Base-by-base conservation (phyloP, 306 rosid species). In the Cicer pinnatifidum region DNA sequence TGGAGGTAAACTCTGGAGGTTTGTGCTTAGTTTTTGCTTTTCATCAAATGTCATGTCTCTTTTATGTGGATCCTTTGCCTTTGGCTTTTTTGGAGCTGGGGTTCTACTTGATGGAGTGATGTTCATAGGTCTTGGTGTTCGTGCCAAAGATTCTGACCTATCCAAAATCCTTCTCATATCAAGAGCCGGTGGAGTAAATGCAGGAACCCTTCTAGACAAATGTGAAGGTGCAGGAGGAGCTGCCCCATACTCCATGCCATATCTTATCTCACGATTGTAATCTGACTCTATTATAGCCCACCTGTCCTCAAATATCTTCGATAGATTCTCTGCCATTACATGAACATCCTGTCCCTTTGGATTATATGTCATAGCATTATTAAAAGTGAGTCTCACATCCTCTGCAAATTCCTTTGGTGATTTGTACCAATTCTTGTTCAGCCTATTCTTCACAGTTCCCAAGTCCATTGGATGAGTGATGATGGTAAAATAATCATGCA, bases 391-490 rank as follows among this genome's bases (percentile, higher is more conserved):
- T 93, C 94, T 89, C 81, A 91, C 98, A 73, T 93, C 98, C 92
- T 91, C 98, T 8, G 97, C 97, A 81, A 91, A 93, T 78, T 93
- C 98, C 87, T 83, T 94, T 0, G 95, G 97, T 17, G 94, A 88
- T 82, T 91, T 94, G 82, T 94, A 94, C 97, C 97, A 94, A 66
- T 94, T 91, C 81, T 88, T 91, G 85, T 46, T 85, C 86, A 94
- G 81, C 88, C 92, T 88, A 1, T 88, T 17, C 75, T 94, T 94
- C 75, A 94, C 91, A 35, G 91, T 87, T 41, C 98, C 97, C 59
- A 94, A 71, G 85, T 94, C 98, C 98, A 94, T 94, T 35, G 98
- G 98, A 67, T 83, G 89, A 69, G 76, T 83, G 56, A 94, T 91
- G 51, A 94, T 94, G 72, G 50, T 86, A 71, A 76, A 90, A 80